Base-by-base conservation (phyloP, 139 green algal genomes). In the Chlamydomonas sp. region DNA sequence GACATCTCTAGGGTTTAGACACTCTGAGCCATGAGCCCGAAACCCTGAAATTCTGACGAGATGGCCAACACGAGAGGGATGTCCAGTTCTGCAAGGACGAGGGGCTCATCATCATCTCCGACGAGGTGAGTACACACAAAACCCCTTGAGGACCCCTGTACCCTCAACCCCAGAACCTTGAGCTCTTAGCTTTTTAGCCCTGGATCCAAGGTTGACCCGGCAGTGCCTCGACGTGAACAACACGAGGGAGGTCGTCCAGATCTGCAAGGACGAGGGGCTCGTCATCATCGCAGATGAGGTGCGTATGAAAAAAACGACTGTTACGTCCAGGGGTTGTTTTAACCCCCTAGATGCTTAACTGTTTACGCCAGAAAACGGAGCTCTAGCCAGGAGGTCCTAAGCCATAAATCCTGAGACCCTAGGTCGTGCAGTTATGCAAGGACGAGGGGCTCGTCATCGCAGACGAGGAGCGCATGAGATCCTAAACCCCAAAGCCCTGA, bases 231-330 rank as follows among this genome's bases (percentile, higher is more conserved):
- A n/a, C n/a, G n/a, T n/a, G n/a, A n/a, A n/a, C n/a, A n/a, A n/a
- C n/a, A n/a, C n/a, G n/a, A n/a, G n/a, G n/a, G n/a, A n/a, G n/a
- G n/a, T n/a, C n/a, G n/a, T n/a, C n/a, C n/a, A n/a, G 54, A 93
- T 97, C 72, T 91, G 84, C 75, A 69, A 75, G 30, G 73, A 91
- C 33, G 82, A 97, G 76, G 36, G 77, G 6, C 58, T 98, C 54
- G 89, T 96, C 71, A 77, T 98, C 13, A 84, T 98, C 29, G 92
- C 93, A 2, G 93, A 98, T 61, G 93, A 98, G 80, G 91, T 97
- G 50, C 5, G 8, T 31, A 8, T 66, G 8, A 26, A n/a, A n/a
- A n/a, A n/a, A n/a, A n/a, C n/a, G n/a, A n/a, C n/a, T n/a, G n/a
- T n/a, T n/a, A n/a, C n/a, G n/a, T n/a, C n/a, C n/a, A n/a, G n/a